Conservation (phyloP, 768 basidiomycete species). For the Pulveroboletus sp. region DNA sequence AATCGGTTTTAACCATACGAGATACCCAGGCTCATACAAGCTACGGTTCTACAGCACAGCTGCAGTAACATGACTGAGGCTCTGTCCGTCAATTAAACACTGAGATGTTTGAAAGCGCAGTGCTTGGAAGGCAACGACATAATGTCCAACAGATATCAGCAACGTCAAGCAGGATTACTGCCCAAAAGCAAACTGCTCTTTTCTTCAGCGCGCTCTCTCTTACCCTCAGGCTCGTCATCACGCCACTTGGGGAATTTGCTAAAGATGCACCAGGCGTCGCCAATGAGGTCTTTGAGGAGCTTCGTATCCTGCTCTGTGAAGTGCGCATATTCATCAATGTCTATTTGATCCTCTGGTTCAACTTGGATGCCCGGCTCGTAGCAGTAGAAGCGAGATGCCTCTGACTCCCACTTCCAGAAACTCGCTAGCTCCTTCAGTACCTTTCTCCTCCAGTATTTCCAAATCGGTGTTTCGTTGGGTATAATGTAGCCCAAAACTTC, state of each 20-base stretch:
- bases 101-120: too few species aligned
- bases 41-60: too few species aligned
- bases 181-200: background rate
- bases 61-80: too few species aligned
- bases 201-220: background rate
- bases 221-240: background rate
- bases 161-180: conserved; percentile 3
- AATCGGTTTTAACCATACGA: too few species aligned
- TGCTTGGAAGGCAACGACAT: too few species aligned
- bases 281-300: conserved; percentile 17
- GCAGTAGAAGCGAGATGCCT: conserved; percentile 10
- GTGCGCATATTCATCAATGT: conserved; percentile 4
- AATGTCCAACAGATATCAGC: too few species aligned
- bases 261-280: conserved; percentile 25
- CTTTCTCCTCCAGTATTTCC: conserved; percentile 27
- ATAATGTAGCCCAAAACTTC: conserved; percentile 15
- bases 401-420: conserved; percentile 6
- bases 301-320: conserved; percentile 3
- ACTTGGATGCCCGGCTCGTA: conserved; percentile 15
- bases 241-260: conserved; percentile 12
- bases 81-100: too few species aligned
- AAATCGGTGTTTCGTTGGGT: conserved; percentile 28
- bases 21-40: too few species aligned
- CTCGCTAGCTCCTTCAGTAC: conserved; percentile 15
- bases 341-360: conserved; percentile 6